Conservation (phyloP, 192 early-diverging fungal species). For the Coemansia sp. region DNA sequence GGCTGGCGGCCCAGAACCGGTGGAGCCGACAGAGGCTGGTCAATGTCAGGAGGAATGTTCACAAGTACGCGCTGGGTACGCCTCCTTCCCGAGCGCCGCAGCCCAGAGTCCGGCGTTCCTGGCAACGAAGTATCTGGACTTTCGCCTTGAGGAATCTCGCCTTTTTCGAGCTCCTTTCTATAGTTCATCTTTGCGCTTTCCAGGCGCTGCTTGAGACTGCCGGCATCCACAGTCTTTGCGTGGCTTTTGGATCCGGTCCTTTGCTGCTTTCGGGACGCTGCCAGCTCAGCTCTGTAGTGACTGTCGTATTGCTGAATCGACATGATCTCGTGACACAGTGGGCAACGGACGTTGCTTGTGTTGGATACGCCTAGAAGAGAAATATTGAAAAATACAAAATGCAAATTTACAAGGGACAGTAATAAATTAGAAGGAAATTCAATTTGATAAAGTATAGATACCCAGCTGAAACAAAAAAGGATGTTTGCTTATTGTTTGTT, state of each 20-base stretch:
- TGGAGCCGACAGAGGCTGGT: constrained; percentile 1
- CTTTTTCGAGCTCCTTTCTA: neutral
- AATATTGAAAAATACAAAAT: neutral
- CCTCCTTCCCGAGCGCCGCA: constrained; percentile 1
- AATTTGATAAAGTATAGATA: too few species aligned
- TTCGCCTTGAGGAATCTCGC: neutral
- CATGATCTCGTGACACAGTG: constrained; percentile 2
- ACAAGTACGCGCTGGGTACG: constrained; percentile 17
- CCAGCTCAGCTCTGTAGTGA: neutral
- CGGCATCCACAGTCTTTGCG: neutral
- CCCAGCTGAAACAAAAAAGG: too few species aligned
- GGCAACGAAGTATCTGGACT: neutral
- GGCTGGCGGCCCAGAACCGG: neutral
- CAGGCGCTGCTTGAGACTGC: neutral
- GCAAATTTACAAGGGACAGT: too few species aligned
- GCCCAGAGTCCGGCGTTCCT: neutral
- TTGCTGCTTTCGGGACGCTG: neutral
- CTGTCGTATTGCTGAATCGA: neutral
- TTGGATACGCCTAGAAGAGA: neutral
- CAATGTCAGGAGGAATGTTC: neutral
- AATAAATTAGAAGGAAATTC: too few species aligned
- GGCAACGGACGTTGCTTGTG: constrained; percentile 1
- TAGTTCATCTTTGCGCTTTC: neutral
- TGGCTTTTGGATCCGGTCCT: neutral
- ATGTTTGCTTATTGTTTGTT: too few species aligned